A percentile compares a stretch with the other conserved stretches of the same genome.
These are phyloP conservation scores for Nakazawaea populi DNA, from an alignment of 805 yeast species.

Conservation along the genomic window DNA sequence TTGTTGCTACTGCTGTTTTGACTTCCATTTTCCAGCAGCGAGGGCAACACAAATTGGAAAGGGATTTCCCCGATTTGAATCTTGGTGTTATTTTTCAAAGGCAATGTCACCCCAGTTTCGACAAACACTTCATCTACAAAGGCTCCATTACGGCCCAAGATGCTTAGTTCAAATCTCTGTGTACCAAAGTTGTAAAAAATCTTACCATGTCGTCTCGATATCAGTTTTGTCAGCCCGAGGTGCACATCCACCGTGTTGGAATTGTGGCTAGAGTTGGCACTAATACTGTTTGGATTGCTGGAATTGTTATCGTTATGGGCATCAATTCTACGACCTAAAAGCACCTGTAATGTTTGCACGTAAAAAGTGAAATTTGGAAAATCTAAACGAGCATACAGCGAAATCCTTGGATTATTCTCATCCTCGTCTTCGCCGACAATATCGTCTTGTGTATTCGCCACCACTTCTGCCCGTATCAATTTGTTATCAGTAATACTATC, in stretches of 20 bases:
- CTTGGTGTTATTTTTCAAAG: slow-evolving; percentile 72
- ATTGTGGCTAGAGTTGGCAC: background rate
- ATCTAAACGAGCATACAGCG: slow-evolving; percentile 73
- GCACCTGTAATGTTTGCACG: slow-evolving; percentile 92
- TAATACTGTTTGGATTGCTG: background rate
- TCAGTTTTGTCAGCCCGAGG: slow-evolving; percentile 86
- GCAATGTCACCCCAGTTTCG: slow-evolving; percentile 88
- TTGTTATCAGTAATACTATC: too few relatives aligned
- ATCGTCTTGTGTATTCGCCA: background rate
- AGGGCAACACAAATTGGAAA: slow-evolving; percentile 82
- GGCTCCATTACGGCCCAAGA: slow-evolving; percentile 93
- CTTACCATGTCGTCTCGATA: slow-evolving; percentile 90
- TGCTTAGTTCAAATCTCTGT: slow-evolving; percentile 86
- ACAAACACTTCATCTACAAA: slow-evolving; percentile 89
- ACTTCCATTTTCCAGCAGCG: slow-evolving; percentile 38
- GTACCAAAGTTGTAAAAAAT: slow-evolving; percentile 96
- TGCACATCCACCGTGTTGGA: slow-evolving; percentile 75
- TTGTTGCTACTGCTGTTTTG: too few relatives aligned
- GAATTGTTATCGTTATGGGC: slow-evolving; percentile 39
- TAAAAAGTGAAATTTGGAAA: slow-evolving; percentile 91
- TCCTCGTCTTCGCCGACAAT: slow-evolving; percentile 4
- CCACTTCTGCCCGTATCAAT: too few relatives aligned
- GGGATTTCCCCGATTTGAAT: slow-evolving; percentile 92
- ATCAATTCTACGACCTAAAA: slow-evolving; percentile 85
- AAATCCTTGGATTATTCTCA: slow-evolving; percentile 26